Evolutionary conservation across 106 monocot genomes (phyloP).

Genomic region (Allium fistulosum): DNA sequence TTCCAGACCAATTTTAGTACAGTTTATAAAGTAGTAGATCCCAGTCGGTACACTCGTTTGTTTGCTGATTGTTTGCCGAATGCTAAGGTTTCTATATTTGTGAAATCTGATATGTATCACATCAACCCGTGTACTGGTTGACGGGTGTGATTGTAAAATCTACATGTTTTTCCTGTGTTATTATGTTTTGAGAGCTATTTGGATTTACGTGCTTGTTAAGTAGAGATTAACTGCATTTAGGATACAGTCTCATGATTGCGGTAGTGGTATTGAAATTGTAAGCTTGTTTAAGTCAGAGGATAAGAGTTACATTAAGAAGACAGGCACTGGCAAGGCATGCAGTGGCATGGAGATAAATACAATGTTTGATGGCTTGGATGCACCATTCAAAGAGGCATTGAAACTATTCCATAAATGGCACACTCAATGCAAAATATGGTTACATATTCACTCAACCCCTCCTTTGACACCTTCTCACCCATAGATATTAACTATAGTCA

Average conservation of each 20-base stretch:
- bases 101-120: slow-evolving; percentile 71
- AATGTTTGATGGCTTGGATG: too few relatives aligned
- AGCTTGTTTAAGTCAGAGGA: slow-evolving; percentile 79
- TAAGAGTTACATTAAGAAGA: too few relatives aligned
- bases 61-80: slow-evolving; percentile 68
- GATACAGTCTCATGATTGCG: slow-evolving; percentile 92
- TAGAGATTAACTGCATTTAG: slow-evolving; percentile 47
- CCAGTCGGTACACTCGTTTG: slow-evolving; percentile 71
- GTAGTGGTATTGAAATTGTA: slow-evolving; percentile 61
- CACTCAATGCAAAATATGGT: too few relatives aligned
- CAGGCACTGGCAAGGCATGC: too few relatives aligned
- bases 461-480: too few relatives aligned
- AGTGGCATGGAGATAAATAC: too few relatives aligned
- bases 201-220: slow-evolving; percentile 41
- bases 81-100: slow-evolving; percentile 42
- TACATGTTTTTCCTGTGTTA: slow-evolving; percentile 55
- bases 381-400: too few relatives aligned
- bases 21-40: slow-evolving; percentile 26
- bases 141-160: slow-evolving; percentile 46
- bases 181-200: slow-evolving; percentile 27
- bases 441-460: too few relatives aligned
- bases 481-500: too few relatives aligned
- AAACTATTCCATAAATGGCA: too few relatives aligned
- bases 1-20: slow-evolving; percentile 7
- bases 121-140: slow-evolving; percentile 24